Base-by-base conservation (phyloP, 805 yeast genomes). In the Metschnikowia noctiluminum region DNA sequence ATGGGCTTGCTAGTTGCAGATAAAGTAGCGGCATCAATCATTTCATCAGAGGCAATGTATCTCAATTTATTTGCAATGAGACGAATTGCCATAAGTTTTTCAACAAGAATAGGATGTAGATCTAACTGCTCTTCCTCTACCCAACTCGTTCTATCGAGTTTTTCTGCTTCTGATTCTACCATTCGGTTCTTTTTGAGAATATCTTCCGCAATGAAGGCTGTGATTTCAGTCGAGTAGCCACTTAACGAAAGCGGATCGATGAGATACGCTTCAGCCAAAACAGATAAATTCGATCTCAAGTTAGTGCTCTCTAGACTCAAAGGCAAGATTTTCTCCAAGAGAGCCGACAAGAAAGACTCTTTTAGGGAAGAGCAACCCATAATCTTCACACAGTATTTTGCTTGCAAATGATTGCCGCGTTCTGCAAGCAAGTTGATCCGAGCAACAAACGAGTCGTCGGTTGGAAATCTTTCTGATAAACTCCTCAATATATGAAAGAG, bases 321-420 rank as follows among this genome's bases (percentile, higher is more conserved):
- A 0, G 90, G 92, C 57, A 80, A 76, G 7, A 79, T 66, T 0
- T 61, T 43, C 3, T 65, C 63, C 32, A 76, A 66, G 6, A 82
- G 64, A 14, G 69, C 64, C 1, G 69, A 61, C 5, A 74, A 61
- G 10, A 70, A 63, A 2, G 66, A 60, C 15, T 77, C 79, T 27
- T 74, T 74, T 43, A 66, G 66, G 3, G 71, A 63, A 2, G 76
- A 64, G n/a, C 80, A 68, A 2, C 81, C 74, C 7, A 87, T 52
- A 7, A 87, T 66, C 59, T 80, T 82, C 8, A 81, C 68, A 0
- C 91, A 77, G 60, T 83, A 87, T 57, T 75, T 81, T 0, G 92
- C 84, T 56, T 84, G 89, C 9, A 58, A 38, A 1, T 87, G 80
- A 2, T 78, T 64, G 0, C 92, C 92, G 1, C 59, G 55, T 0